Percentiles rank a stretch among this genome's conserved stretches.
Conservation (phyloP, 345 rosid genomes). For the Linum tenue region DNA sequence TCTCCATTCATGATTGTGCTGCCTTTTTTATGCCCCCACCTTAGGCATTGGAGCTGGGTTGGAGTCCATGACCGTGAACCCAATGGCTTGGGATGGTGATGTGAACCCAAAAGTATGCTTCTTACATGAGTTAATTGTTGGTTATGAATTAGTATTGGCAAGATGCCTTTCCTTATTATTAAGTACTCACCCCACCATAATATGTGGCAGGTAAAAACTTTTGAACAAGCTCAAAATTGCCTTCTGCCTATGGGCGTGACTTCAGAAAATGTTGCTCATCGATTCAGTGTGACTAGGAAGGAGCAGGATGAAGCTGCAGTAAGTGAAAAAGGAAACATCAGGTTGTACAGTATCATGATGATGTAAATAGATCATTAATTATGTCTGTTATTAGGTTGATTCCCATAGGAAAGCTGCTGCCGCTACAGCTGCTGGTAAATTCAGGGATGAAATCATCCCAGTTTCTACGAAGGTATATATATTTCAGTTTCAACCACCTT, state of each 20-base stretch:
- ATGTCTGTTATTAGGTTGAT: slow-evolving; percentile 44
- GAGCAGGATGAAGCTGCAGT: slow-evolving; percentile 95
- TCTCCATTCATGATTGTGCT: slow-evolving; percentile 9
- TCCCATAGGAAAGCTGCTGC: slow-evolving; percentile 94
- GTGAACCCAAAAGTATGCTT: slow-evolving; percentile 62
- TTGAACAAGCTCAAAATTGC: slow-evolving; percentile 73
- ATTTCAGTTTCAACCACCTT: not conserved
- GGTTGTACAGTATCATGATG: slow-evolving; percentile 4
- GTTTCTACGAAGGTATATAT: slow-evolving; percentile 64
- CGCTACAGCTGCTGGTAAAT: slow-evolving; percentile 78
- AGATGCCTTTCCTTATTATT: no score
- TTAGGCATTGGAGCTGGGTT: slow-evolving; percentile 87
- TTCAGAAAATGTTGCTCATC: slow-evolving; percentile 89
- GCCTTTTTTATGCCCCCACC: not conserved
- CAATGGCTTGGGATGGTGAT: slow-evolving; percentile 11
- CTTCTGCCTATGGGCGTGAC: slow-evolving; percentile 97
- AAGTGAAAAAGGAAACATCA: slow-evolving; percentile 14
- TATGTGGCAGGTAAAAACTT: slow-evolving; percentile 38
- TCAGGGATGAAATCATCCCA: slow-evolving; percentile 80
- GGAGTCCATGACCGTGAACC: slow-evolving; percentile 70
- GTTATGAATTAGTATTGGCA: not conserved
- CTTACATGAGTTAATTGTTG: not conserved
- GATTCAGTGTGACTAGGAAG: slow-evolving; percentile 64
- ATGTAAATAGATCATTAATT: slow-evolving; percentile 11
- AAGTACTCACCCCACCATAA: not conserved